Base-by-base conservation (phyloP, 2,329 filamentous ascomycete species). In the Diaporthe citrichinensis region DNA sequence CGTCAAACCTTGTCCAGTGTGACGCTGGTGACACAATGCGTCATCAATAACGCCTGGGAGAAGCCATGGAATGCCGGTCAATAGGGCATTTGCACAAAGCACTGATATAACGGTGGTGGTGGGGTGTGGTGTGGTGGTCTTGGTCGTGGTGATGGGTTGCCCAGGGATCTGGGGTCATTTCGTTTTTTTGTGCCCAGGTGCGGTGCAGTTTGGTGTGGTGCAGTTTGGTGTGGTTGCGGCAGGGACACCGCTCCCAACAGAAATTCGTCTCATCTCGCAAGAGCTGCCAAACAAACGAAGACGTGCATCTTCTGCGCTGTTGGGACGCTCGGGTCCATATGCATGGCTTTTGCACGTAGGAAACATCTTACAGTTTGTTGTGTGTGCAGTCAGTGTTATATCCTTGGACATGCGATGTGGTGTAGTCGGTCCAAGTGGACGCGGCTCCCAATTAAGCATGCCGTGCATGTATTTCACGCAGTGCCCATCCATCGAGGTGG, bases 201-300 rank as follows among this genome's bases (percentile, higher is more conserved):
- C 15, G 46, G 46, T 39, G 65, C n/a, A 8, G 34, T 28, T 34
- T 28, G 65, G 65, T 23, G 58, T 39, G 46, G 65, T 23, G 65
- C n/a, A 8, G 34, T 28, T 34, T 28, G 65, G 65, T 23, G 58
- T 39, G 46, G 65, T 23, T 55, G 34, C 20, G 59, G 55, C 59
- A 62, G 59, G 59, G 59, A 23, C 46, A 39, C n/a, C 28, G 46
- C 23, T 41, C 49, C 65, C 65, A 69, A 55, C 65, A 69, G n/a
- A 46, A 69, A 69, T 55, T 69, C 65, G 65, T 69, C 65, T 55
- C 65, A 69, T 69, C 65, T 69, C 65, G 65, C 65, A 55, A 41
- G 49, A 28, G 34, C 65, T 55, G 46, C 49, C 65, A 69, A 31
- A 55, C 34, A 28, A 25, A 25, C 10, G 65, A 69, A 41, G 34